Evolutionary conservation across 1,284 basidiomycete species (phyloP), one percentile per base, ranked within the genome.

Genomic region (Apiotrichum laibachii): DNA sequence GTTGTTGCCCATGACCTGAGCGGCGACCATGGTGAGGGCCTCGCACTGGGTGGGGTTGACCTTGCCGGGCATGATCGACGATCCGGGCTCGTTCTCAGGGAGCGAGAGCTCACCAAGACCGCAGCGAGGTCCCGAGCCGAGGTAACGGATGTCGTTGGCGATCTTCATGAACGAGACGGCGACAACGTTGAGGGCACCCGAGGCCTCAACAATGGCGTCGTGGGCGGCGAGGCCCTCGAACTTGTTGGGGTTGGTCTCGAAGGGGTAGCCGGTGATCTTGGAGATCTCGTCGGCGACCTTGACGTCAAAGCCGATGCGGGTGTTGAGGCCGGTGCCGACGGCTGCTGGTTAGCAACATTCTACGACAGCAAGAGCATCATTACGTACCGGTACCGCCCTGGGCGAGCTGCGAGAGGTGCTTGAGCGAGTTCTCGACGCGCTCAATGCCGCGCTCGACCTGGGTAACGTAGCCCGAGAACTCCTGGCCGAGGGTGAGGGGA

Each of bases 21-120:
- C 92, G 50, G 93, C 92, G 46, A 99, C 92, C 96, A 99, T 99
- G 26, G 96, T 99, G 62, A 96, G 80, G 13, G 96, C 96, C 81
- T 99, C 96, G 71, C 96, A 99, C 79, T 99, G 96, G 6, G 96
- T 99, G 18, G 96, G 96, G 82, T 99, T 99, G 60, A 99, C 96
- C 74, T 99, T 99, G 65, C 96, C 96, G 21, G 96, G 96, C 96
- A 99, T 99, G 81, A 99, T 99, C 63, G 92, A 96, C 73, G 92
- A 96, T 60, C 96, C 96, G 47, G 96, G 96, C 80, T 99, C 96
- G 79, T 99, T 99, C 81, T 99, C 96, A 21, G 96, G 96, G 60
- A 99, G 81, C 70, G 84, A 86, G 53, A 99, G 82, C 81, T 99
- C 96, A 39, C 96, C 96, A 50, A 99, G 84, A 63, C 96, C 96